Conservation (phyloP, 306 rosid genomes). For the Crotalaria pallida region DNA sequence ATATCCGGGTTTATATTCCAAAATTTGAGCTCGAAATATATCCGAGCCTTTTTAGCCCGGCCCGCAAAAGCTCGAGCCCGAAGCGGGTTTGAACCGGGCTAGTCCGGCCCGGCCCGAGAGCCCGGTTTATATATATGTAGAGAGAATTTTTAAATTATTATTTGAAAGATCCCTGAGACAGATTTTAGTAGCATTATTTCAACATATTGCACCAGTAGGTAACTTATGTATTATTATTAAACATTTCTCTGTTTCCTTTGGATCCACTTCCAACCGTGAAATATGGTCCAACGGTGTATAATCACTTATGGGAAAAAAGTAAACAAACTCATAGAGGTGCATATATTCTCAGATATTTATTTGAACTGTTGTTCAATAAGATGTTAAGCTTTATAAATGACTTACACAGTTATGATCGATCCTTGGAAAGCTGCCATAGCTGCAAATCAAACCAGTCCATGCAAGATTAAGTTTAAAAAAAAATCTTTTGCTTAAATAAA, state of each 20-base stretch:
- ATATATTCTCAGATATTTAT: no score
- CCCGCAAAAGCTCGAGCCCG: no score
- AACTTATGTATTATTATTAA: neutral
- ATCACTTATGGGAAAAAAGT: no score
- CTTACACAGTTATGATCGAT: conserved; percentile 34
- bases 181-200: no score
- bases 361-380: neutral
- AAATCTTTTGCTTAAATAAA: no score
- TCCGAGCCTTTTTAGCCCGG: no score
- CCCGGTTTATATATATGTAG: no score
- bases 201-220: neutral
- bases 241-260: neutral
- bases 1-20: no score
- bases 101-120: no score
- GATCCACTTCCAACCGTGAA: neutral
- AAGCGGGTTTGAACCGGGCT: no score
- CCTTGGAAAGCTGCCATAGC: conserved; percentile 6
- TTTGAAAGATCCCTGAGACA: conserved; percentile 31
- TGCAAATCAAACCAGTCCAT: conserved; percentile 30
- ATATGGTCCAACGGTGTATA: neutral
- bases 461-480: neutral
- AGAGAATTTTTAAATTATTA: no score
- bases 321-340: neutral
- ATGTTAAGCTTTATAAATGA: neutral
- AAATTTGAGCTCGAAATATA: no score